A percentile compares a stretch with the other conserved stretches of the same genome.
These are phyloP conservation scores for Acer yangbiense DNA, from an alignment of 345 rosid genomes.

Conservation along the genomic window DNA sequence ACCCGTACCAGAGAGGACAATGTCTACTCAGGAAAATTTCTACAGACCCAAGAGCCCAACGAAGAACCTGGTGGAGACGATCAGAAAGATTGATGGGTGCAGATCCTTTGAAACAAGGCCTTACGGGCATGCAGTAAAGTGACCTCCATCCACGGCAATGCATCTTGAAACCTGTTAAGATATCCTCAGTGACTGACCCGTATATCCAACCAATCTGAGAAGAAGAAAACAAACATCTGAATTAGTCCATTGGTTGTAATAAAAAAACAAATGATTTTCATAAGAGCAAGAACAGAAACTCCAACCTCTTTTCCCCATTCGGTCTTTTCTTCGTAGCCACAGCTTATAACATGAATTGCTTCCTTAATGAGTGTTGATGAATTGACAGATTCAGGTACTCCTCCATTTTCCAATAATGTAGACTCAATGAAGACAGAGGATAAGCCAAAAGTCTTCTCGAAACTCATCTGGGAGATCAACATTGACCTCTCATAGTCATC, in stretches of 20 bases:
- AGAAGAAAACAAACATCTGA: constrained; percentile 9
- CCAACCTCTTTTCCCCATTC: constrained; percentile 99
- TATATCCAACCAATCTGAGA: constrained; percentile 96
- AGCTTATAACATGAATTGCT: constrained; percentile 97
- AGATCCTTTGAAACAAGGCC: constrained; percentile 98
- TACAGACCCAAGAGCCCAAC: constrained; percentile 98
- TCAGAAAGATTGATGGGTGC: constrained; percentile 98
- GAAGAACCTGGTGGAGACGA: constrained; percentile 89
- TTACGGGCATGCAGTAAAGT: constrained; percentile 89
- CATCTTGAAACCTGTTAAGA: constrained; percentile 96
- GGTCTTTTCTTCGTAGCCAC: constrained; percentile 94
- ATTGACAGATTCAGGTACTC: constrained; percentile 86
- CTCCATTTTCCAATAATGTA: constrained; percentile 88
- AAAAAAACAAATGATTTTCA: neutral
- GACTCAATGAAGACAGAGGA: constrained; percentile 97
- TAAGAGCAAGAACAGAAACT: constrained; percentile 5
- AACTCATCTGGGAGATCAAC: constrained; percentile 89
- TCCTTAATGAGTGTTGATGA: constrained; percentile 84
- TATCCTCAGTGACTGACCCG: constrained; percentile 94
- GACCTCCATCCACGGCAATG: constrained; percentile 99
- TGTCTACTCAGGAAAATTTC: constrained; percentile 97
- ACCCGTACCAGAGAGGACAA: constrained; percentile 97
- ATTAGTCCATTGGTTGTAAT: neutral
- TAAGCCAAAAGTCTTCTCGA: constrained; percentile 94
- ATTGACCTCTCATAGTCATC: constrained; percentile 92